phyloP scores from a whole-genome alignment of 1,284 basidiomycete species.

The Veloporphyrellus conicus region DNA sequence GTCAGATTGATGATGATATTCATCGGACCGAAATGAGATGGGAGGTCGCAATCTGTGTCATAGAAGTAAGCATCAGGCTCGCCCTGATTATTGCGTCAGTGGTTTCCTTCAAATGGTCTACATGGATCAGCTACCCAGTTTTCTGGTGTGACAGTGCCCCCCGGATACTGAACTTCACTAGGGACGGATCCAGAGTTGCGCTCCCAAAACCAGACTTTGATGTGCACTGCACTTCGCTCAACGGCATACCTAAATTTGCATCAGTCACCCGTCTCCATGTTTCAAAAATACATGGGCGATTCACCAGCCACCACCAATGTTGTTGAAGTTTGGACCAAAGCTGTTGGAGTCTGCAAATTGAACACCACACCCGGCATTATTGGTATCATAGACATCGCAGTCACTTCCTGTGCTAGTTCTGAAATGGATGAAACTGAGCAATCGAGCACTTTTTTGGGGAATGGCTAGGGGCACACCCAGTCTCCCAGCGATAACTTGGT shows the following conservation, averaged over 20 bases:
- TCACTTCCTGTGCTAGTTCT: not conserved
- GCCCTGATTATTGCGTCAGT: not conserved
- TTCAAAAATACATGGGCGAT: not conserved
- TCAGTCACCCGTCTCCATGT: not conserved
- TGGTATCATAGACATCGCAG: not conserved
- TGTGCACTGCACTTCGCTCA: not conserved
- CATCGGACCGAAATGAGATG: slow-evolving; percentile 3
- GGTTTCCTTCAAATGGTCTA: not conserved
- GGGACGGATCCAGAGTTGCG: not conserved
- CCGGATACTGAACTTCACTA: not conserved
- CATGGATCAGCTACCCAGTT: not conserved
- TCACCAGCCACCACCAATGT: not conserved
- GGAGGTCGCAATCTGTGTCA: not conserved
- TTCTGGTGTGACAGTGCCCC: not conserved
- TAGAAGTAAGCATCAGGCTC: slow-evolving; percentile 1
- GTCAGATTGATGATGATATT: slow-evolving; percentile 6
- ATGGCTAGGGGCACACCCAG: not conserved
- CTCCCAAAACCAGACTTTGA: not conserved
- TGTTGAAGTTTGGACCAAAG: not conserved
- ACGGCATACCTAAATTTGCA: not conserved
- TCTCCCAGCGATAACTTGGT: not conserved
- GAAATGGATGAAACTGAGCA: not conserved
- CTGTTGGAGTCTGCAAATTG: not conserved
- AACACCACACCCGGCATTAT: not conserved
- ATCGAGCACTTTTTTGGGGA: not conserved